phyloP scores from a whole-genome alignment of 352 stramenopile genomes.

The Lagenidium giganteum region DNA sequence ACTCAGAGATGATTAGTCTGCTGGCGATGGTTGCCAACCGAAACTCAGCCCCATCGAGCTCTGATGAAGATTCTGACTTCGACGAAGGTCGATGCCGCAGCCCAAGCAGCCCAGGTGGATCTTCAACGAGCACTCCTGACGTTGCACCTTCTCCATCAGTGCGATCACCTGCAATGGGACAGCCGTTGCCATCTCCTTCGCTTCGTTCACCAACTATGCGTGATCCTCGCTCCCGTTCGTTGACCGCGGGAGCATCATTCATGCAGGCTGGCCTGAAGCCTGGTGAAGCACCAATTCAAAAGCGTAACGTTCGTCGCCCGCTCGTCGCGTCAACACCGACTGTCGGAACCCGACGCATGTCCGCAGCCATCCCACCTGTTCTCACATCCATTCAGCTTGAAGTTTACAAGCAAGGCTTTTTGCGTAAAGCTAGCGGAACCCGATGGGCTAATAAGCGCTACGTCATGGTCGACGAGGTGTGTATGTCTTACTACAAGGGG shows the following conservation, averaged over 20 bases:
- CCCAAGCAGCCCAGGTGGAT: conserved; percentile 61
- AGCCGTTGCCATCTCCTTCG: conserved; percentile 5
- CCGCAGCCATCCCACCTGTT: conserved; percentile 42
- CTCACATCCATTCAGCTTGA: conserved; percentile 67
- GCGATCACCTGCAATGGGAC: background rate
- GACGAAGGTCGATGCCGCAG: conserved; percentile 40
- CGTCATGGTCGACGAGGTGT: conserved; percentile 83
- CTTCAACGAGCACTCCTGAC: too few species aligned
- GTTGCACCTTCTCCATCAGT: too few species aligned
- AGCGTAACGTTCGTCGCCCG: conserved; percentile 45
- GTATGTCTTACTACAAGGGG: conserved; percentile 83
- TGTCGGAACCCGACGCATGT: conserved; percentile 35
- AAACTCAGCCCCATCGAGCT: conserved; percentile 50
- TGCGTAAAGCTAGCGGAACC: conserved; percentile 79
- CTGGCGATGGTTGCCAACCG: conserved; percentile 82
- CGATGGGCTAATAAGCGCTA: conserved; percentile 84
- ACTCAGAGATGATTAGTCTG: conserved; percentile 84
- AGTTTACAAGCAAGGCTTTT: conserved; percentile 78
- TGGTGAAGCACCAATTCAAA: conserved; percentile 37
- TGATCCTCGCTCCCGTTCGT: conserved; percentile 5
- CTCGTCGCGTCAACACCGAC: conserved; percentile 58
- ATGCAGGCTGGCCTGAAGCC: conserved; percentile 29
- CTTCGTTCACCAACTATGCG: conserved; percentile 8
- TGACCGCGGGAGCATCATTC: conserved; percentile 8
- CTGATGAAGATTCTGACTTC: conserved; percentile 37